Base-by-base conservation (phyloP, 768 basidiomycete genomes). In the Gloeostereum incarnatum region DNA sequence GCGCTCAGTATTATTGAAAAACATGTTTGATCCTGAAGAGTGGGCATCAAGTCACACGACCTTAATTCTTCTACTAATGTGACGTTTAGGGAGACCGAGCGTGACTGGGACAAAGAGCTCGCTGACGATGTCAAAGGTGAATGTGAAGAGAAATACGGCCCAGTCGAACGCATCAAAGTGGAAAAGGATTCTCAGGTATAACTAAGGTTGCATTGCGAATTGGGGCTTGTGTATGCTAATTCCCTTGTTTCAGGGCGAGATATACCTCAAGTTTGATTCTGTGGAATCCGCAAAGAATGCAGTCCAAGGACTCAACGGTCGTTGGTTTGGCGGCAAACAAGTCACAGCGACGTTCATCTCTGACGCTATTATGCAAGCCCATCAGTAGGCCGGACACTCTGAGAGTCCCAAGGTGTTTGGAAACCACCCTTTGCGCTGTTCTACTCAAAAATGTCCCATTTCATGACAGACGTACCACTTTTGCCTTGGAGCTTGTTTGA, bases 1-100 rank as follows among this genome's bases (percentile, higher is more conserved):
- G n/a, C 77, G 79, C 36, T 94, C 78, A 33, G 78, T 98, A 25
- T 62, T 97, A 22, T 59, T 97, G 50, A 89, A 81, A 60, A 92
- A 99, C 52, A 94, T 97, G 88, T 99, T 99, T 56, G 71, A 87
- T 54, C 89, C 94, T n/a, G 92, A 89, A 61, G 88, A 96, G 91
- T 94, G 53, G 36, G 86, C 61, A 18, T 20, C 23, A 9, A n/a
- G 13, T 35, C 21, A 22, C 24, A 44, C 41, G 22, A 27, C 19
- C 16, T 8, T 33, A 24, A 17, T n/a, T 36, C 38, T n/a, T n/a
- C n/a, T n/a, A n/a, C n/a, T 32, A 17, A 14, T 17, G 27, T 43
- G 6, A 26, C 25, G 11, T 33, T 19, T 38, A 94, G 90, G 58
- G 96, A 98, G 69, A 92, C 89, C 10, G 96, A 92, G 46, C 76